Evolutionary conservation across 306 rosid species (phyloP).

Genomic region (Amphicarpaea edgeworthii): DNA sequence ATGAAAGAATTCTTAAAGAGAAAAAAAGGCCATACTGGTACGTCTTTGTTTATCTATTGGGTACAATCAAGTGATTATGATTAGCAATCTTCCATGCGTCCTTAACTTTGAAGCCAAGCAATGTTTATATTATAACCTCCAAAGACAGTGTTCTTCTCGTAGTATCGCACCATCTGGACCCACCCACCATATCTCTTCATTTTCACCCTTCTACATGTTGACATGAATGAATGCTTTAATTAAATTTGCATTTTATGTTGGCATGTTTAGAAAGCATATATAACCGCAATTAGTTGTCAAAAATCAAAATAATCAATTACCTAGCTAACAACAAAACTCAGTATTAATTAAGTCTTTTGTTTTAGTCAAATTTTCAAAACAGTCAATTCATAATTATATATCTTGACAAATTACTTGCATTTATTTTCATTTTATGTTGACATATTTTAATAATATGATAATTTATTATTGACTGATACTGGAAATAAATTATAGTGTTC

Average conservation of each 20-base stretch:
- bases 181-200: constrained; percentile 47
- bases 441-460: background rate
- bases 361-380: background rate
- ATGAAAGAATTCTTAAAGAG: background rate
- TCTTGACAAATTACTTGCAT: background rate
- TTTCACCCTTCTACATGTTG: constrained; percentile 8
- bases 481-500: no score
- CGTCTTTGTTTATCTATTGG: constrained; percentile 12
- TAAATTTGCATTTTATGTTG: background rate
- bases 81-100: constrained; percentile 38
- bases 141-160: constrained; percentile 9
- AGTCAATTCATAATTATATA: background rate
- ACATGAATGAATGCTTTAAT: background rate
- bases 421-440: background rate
- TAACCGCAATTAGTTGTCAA: background rate
- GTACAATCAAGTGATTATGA: constrained; percentile 46
- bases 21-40: background rate
- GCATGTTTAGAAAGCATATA: background rate
- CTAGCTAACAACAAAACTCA: background rate
- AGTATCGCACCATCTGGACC: constrained; percentile 32
- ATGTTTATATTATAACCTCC: constrained; percentile 48
- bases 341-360: background rate
- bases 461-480: background rate
- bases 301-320: background rate
- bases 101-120: constrained; percentile 79